A percentile compares a stretch with the other conserved stretches of the same genome.
Conservation (phyloP, 2,329 filamentous ascomycete genomes). For the Fusarium redolens region DNA sequence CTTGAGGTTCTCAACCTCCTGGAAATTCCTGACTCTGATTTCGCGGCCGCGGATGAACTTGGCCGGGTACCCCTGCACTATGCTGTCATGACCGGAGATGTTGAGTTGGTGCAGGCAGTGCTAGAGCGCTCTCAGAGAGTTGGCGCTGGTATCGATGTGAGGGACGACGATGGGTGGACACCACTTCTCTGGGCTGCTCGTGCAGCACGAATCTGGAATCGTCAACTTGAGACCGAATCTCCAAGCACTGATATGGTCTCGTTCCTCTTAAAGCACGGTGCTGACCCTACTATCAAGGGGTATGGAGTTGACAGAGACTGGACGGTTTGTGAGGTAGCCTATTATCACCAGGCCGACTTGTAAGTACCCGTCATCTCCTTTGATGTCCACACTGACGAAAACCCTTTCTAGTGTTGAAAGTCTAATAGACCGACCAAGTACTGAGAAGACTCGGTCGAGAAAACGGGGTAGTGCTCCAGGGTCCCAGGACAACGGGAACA, state of each 20-base stretch:
- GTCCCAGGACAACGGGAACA: background rate
- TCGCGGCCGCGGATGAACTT: background rate
- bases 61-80: conserved; percentile 13
- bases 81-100: background rate
- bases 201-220: background rate
- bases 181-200: conserved; percentile 11
- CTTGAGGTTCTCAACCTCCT: background rate
- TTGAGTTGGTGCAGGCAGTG: background rate
- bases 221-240: accelerated
- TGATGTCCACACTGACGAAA: accelerated
- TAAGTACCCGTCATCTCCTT: background rate
- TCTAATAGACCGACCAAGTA: background rate
- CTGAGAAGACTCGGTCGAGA: background rate
- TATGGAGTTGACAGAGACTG: background rate
- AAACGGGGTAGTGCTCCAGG: background rate
- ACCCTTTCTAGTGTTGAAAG: background rate
- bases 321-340: background rate
- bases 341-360: background rate
- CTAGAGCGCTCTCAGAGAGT: background rate
- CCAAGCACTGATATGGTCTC: background rate
- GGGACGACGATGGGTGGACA: conserved; percentile 18
- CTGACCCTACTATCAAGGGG: background rate
- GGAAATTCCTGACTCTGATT: conserved; percentile 5
- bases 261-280: background rate
- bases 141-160: background rate